phyloP scores from a whole-genome alignment of 306 rosid species.

The Psophocarpus tetragonolobus region DNA sequence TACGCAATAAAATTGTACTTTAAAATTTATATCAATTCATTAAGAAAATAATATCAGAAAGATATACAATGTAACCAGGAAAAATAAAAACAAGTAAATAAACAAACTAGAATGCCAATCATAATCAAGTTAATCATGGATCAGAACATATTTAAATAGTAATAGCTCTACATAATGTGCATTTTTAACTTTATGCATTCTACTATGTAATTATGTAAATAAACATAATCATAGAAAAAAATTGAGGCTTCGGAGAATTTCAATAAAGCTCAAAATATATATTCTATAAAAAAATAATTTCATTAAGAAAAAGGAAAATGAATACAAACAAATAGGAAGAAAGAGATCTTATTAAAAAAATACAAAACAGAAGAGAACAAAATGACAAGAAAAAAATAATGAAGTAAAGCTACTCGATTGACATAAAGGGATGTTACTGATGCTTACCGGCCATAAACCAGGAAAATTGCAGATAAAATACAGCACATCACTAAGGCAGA shows the following conservation, averaged over 20 bases:
- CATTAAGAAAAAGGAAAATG: neutral
- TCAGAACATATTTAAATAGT: neutral
- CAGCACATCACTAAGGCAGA: slow-evolving; percentile 72
- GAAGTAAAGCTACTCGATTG: neutral
- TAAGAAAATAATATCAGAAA: slow-evolving; percentile 9
- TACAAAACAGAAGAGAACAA: neutral
- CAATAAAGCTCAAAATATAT: neutral
- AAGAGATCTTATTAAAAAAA: neutral
- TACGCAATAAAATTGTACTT: neutral
- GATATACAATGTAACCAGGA: neutral
- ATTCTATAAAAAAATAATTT: neutral
- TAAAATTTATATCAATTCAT: neutral
- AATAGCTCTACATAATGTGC: neutral
- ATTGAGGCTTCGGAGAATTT: neutral
- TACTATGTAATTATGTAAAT: neutral
- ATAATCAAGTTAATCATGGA: neutral
- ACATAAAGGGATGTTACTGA: slow-evolving; percentile 26
- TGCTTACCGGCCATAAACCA: slow-evolving; percentile 67
- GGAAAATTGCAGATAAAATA: slow-evolving; percentile 57
- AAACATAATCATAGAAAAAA: neutral
- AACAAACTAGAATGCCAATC: neutral
- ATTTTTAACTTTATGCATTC: too few relatives aligned
- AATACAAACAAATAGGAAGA: neutral
- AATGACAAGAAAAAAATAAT: neutral
- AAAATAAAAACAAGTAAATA: too few relatives aligned